phyloP scores from a whole-genome alignment of 2,329 filamentous ascomycete species.

The Uncinocarpus reesii region DNA sequence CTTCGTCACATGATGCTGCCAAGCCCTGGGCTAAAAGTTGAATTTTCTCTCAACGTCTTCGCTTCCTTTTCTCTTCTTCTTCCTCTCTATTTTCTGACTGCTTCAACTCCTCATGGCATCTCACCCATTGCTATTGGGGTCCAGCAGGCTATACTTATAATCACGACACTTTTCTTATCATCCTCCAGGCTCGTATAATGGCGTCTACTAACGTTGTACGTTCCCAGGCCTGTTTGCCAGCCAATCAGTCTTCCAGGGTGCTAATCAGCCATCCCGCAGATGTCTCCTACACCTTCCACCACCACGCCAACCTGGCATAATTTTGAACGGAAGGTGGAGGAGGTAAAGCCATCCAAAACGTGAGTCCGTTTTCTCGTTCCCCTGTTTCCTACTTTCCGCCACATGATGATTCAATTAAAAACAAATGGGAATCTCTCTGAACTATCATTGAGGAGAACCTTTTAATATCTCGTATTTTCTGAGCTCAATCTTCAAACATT shows the following conservation, averaged over 20 bases:
- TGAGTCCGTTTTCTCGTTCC: slow-evolving; percentile 43
- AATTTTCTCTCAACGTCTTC: background rate
- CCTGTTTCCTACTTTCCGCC: slow-evolving; percentile 17
- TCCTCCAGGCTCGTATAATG: slow-evolving; percentile 24
- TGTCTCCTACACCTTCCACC: slow-evolving; percentile 61
- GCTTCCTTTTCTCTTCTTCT: slow-evolving; percentile 5
- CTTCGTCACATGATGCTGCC: slow-evolving; percentile 2
- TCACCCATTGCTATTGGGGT: background rate
- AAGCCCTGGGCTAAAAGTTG: background rate
- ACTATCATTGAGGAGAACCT: slow-evolving; percentile 78
- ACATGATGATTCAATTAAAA: slow-evolving; percentile 67
- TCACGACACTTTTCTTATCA: background rate
- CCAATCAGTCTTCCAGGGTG: slow-evolving; percentile 21
- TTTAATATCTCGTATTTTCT: slow-evolving; percentile 59
- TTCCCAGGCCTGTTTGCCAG: slow-evolving; percentile 13
- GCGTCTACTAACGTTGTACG: slow-evolving; percentile 36
- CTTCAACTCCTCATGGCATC: slow-evolving; percentile 4
- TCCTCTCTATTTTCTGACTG: background rate
- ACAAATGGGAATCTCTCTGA: slow-evolving; percentile 99
- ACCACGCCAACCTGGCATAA: slow-evolving; percentile 59
- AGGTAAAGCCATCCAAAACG: slow-evolving; percentile 82
- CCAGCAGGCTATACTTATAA: background rate
- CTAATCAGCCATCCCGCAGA: slow-evolving; percentile 35
- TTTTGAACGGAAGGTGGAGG: slow-evolving; percentile 73
- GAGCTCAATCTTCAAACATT: slow-evolving; percentile 34